Evolutionary conservation across 768 basidiomycete genomes (phyloP).

Genomic region (Agaricus subrufescens): DNA sequence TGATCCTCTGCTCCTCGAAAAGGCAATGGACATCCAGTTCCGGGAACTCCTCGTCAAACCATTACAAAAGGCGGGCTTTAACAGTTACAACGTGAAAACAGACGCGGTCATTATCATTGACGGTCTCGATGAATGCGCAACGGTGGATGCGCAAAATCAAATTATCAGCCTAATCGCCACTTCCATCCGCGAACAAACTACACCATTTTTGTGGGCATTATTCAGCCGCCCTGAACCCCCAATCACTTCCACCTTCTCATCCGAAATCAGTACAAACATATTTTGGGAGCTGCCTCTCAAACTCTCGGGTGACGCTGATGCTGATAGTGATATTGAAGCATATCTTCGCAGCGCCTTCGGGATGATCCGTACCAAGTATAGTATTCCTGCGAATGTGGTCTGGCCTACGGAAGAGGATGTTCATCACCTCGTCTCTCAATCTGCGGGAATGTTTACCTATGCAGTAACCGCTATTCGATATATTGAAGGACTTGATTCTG

Average conservation of each 20-base stretch:
- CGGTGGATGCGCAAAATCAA: no score
- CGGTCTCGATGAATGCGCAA: no score
- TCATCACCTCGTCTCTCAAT: not conserved
- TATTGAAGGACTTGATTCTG: not conserved
- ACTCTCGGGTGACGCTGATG: slow-evolving; percentile 8
- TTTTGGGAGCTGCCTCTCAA: slow-evolving; percentile 4
- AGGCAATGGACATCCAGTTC: no score
- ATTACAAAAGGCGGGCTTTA: not conserved
- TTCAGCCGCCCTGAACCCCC: no score
- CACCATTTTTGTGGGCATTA: no score
- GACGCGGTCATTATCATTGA: slow-evolving; percentile 20
- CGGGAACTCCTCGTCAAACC: not conserved
- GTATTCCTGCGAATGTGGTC: not conserved
- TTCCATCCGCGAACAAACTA: no score
- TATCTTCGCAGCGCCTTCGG: slow-evolving; percentile 12
- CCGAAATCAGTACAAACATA: not conserved
- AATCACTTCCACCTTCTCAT: slow-evolving; percentile 4
- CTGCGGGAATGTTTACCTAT: not conserved
- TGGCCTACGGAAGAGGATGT: not conserved
- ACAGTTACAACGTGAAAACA: slow-evolving; percentile 17
- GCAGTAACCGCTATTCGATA: not conserved
- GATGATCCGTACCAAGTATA: slow-evolving; percentile 1
- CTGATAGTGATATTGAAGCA: slow-evolving; percentile 12
- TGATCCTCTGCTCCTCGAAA: no score
- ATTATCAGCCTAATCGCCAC: no score